Percentiles rank a stretch among this genome's conserved stretches.
Conservation (phyloP, 75 land plant genomes). For the Picea glauca region DNA sequence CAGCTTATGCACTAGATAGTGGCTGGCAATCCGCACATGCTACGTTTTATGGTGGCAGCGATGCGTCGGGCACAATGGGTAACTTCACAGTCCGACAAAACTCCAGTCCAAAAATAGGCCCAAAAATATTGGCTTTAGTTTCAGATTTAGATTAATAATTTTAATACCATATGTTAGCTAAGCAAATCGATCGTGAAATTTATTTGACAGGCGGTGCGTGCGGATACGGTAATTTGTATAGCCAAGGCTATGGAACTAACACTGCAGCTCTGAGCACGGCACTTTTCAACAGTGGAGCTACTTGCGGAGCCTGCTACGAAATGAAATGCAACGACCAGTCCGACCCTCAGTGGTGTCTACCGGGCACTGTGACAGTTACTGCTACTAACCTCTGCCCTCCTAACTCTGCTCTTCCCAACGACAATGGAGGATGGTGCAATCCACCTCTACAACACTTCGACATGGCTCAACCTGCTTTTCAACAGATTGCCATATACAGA, state of each 20-base stretch:
- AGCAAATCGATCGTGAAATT: too few species aligned
- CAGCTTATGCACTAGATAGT: too few species aligned
- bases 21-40: not conserved
- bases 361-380: conserved; percentile 19
- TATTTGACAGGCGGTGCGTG: conserved; percentile 32
- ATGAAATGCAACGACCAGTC: conserved; percentile 20
- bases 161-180: too few species aligned
- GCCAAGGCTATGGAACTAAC: conserved; percentile 25
- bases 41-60: not conserved
- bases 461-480: conserved; percentile 23
- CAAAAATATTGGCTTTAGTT: too few species aligned
- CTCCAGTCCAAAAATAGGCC: too few species aligned
- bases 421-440: conserved; percentile 28
- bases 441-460: conserved; percentile 37
- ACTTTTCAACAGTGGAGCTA: conserved; percentile 24
- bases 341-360: conserved; percentile 15
- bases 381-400: conserved; percentile 38
- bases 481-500: conserved; percentile 10
- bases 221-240: conserved; percentile 31
- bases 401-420: conserved; percentile 3
- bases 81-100: not conserved
- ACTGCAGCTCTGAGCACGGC: conserved; percentile 40
- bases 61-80: conserved; percentile 12
- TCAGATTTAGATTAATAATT: too few species aligned
- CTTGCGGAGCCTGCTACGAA: conserved; percentile 45